Base-by-base conservation (phyloP, 73 alveolate genomes). In the Stentor coeruleus region DNA sequence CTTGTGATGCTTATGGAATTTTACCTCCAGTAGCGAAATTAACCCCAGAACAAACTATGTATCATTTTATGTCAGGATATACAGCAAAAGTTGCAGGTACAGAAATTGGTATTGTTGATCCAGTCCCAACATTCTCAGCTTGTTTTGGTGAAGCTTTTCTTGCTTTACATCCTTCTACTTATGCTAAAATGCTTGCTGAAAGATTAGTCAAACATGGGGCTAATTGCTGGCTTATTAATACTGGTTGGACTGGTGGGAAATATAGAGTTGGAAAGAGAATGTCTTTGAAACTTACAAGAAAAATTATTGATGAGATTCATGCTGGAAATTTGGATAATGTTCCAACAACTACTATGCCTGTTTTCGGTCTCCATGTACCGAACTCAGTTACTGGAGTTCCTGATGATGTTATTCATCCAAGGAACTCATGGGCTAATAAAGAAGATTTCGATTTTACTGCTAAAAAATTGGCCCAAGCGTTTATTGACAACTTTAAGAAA, bases 241-340 rank as follows among this genome's bases (percentile, higher is more conserved):
- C 98, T 74, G 98, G 99, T 79, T 96, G 99, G 99, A 82, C 94
- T n/a, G 98, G 98, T 37, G 98, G 99, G 28, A 91, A 95, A 59
- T 93, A 84, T 85, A 98, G 99, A 39, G 88, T 84, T 2, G 99
- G 99, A 74, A 89, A 93, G 83, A 84, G 98, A 88, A 96, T 93
- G 96, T 76, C 89, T 73, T 93, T 96, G 58, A 85, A 86, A 89
- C 66, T 81, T 58, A 95, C 99, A 31, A 96, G 99, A 55, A 82
- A 89, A 74, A 93, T 96, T 87, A 90, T 94, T 80, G 99, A 96
- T 87, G 95, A 95, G 26, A 94, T 96, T 77, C 99, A 96, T 85
- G 88, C 85, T 39, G 98, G 98, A 26, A 88, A 74, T 35, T 85
- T 94, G 30, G 98, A 89, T 20, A 87, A 84, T 77, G 97, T 86